Evolutionary conservation across 2,329 filamentous ascomycete genomes (phyloP), one percentile per base, ranked within the genome.

Genomic region (Pseudogymnoascus sp.): DNA sequence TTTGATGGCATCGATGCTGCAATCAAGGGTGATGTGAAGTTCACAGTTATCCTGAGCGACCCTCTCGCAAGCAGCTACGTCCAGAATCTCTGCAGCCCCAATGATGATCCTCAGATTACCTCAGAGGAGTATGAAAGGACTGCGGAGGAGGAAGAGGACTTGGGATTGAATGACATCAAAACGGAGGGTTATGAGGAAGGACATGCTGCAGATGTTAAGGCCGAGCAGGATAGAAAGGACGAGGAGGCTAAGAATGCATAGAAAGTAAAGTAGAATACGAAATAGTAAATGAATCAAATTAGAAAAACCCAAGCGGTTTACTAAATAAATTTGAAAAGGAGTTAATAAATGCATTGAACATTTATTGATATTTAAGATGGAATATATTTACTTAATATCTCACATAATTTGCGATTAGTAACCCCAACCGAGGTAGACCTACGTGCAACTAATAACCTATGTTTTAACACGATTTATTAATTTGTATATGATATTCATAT

Each of bases 11-110:
- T 99, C 10, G 84, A 90, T 47, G 78, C 82, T 7, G 95, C 95
- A 36, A 95, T 97, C 73, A 83, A 82, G 60, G 93, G 93, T 63
- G 84, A 92, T 54, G 83, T 84, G 73, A 85, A 88, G 68, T 99
- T 97, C 74, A 91, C 87, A 4, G 81, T 97, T 64, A 82, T 95
- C 4, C 82, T 99, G 37, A 85, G 88, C 66, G 95, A 99, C 73
- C 95, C 95, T 0, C 79, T 97, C 67, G 95, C 93, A 10, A 90
- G 90, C 74, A 96, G 91, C 72, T 99, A 96, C 73, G 89, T 99
- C 54, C 95, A 99, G 78, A 91, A 93, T 71, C 82, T 96, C 65
- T 89, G 91, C 23, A 88, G 92, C 68, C 88, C 89, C 1, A 79
- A 81, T 57, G 77, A 79, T 0, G 95, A 99, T 72, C 88, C 88